Conservation (phyloP, 331 rosid genomes). For the Ulmus americana region DNA sequence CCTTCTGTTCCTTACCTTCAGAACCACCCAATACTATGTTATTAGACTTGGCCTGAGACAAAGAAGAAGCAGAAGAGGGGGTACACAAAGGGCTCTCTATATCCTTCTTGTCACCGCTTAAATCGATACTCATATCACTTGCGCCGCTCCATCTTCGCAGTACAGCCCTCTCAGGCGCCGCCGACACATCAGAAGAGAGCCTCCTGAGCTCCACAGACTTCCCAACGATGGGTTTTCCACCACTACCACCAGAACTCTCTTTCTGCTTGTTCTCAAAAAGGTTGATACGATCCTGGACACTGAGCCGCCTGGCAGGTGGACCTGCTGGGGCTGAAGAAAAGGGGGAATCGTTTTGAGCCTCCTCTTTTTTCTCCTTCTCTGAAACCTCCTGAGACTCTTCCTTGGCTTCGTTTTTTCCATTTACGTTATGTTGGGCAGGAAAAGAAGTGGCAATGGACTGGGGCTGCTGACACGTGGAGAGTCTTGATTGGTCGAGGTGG, state of each 20-base stretch:
- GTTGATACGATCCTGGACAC: constrained; percentile 93
- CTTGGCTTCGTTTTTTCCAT: constrained; percentile 34
- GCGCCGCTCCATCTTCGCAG: constrained; percentile 89
- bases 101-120: constrained; percentile 64
- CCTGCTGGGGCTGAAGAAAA: constrained; percentile 29
- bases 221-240: constrained; percentile 46
- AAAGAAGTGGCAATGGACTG: constrained; percentile 27
- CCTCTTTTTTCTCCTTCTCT: constrained; percentile 28
- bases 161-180: constrained; percentile 39
- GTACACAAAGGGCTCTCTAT: constrained; percentile 61
- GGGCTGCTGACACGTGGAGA: constrained; percentile 50
- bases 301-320: constrained; percentile 63
- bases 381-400: constrained; percentile 19
- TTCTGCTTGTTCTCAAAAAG: constrained; percentile 94
- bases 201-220: constrained; percentile 66
- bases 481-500: constrained; percentile 17
- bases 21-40: constrained; percentile 15
- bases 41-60: constrained; percentile 26
- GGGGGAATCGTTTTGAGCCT: constrained; percentile 23
- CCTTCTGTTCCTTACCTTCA: constrained; percentile 34
- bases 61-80: constrained; percentile 48
- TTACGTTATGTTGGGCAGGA: constrained; percentile 30
- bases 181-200: constrained; percentile 51
- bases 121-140: constrained; percentile 92
- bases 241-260: constrained; percentile 47